Conservation (phyloP, 768 basidiomycete genomes). For the Pulveroboletus sp. region DNA sequence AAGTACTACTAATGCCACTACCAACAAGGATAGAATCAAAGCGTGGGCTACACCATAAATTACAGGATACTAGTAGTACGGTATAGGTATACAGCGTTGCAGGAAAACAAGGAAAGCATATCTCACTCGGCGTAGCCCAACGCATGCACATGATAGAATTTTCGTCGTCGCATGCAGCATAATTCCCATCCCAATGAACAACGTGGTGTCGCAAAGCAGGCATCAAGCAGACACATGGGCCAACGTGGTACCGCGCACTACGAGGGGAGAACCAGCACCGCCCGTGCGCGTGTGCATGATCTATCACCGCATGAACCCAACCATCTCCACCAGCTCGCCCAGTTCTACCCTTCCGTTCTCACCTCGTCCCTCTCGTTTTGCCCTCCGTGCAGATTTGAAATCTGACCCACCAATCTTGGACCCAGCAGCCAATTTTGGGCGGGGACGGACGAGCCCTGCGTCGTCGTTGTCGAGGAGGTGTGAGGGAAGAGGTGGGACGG, state of each 20-base stretch:
- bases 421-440: conserved; percentile 19
- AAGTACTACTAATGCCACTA: no score
- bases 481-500: conserved; percentile 22
- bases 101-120: not conserved
- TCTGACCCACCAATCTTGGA: conserved; percentile 27
- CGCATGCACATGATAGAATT: not conserved
- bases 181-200: not conserved
- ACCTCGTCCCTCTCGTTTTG: conserved; percentile 23
- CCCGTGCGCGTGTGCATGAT: not conserved
- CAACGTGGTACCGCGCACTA: not conserved
- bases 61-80: no score
- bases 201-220: not conserved
- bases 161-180: not conserved
- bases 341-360: conserved; percentile 5
- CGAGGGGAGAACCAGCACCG: not conserved
- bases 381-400: conserved; percentile 27
- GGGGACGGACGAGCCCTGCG: conserved; percentile 20
- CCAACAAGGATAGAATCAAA: no score
- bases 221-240: not conserved
- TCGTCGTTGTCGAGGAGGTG: conserved; percentile 10
- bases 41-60: no score
- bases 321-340: conserved; percentile 28
- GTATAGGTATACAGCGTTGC: not conserved
- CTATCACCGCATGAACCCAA: conserved; percentile 23
- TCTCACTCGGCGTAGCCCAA: not conserved